A percentile compares a stretch with the other conserved stretches of the same genome.
Conservation (phyloP, 306 rosid genomes). For the Lathyrus sativus region DNA sequence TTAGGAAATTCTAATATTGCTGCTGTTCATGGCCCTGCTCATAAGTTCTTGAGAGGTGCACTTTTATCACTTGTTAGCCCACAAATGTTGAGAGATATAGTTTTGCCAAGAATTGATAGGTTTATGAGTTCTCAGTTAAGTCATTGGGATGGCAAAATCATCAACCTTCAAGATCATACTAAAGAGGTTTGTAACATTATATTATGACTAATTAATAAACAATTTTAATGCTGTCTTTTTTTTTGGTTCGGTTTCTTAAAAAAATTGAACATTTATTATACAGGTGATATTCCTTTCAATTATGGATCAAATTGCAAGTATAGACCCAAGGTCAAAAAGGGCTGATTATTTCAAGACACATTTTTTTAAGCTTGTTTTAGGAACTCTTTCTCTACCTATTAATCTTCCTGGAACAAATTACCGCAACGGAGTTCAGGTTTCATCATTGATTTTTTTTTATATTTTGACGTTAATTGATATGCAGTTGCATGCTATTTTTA, state of each 20-base stretch:
- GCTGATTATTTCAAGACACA: conserved; percentile 61
- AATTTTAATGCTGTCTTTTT: too few relatives aligned
- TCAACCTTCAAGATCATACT: conserved; percentile 87
- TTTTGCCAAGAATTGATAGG: conserved; percentile 75
- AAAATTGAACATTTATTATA: too few relatives aligned
- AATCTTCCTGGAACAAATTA: conserved; percentile 91
- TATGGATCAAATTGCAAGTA: conserved; percentile 76
- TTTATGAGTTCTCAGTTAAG: conserved; percentile 73
- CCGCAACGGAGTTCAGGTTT: conserved; percentile 73
- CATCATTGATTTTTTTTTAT: conserved; percentile 4
- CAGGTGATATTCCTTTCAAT: conserved; percentile 92
- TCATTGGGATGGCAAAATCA: conserved; percentile 63
- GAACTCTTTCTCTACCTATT: conserved; percentile 90
- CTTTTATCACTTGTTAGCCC: conserved; percentile 78
- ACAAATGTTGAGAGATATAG: conserved; percentile 59
- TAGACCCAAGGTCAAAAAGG: conserved; percentile 54
- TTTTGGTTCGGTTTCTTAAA: neutral
- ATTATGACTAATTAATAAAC: too few relatives aligned
- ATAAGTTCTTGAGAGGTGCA: conserved; percentile 90
- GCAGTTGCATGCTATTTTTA: too few relatives aligned
- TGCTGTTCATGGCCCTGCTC: conserved; percentile 95
- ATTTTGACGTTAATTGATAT: too few relatives aligned
- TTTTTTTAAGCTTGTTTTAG: conserved; percentile 86
- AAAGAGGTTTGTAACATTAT: conserved; percentile 57
- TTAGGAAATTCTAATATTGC: conserved; percentile 90